Conservation (phyloP, 2,329 filamentous ascomycete genomes). For the Phialophora macrospora region DNA sequence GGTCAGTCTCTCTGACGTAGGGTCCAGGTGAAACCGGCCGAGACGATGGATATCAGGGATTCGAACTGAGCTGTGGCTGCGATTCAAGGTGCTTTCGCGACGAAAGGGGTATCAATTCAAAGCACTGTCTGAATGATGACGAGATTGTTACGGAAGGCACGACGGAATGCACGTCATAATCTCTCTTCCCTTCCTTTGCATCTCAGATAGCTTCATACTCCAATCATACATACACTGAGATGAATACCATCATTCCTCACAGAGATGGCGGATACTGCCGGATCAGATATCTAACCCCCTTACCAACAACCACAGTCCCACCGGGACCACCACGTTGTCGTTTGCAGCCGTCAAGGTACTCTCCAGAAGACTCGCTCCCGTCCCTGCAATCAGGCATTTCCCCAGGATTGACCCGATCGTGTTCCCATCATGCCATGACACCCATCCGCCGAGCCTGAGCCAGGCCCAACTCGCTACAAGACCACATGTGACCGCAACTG, state of each 20-base stretch:
- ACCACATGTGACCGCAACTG: slow-evolving; percentile 75
- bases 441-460: slow-evolving; percentile 77
- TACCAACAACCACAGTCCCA: slow-evolving; percentile 90
- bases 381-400: slow-evolving; percentile 74
- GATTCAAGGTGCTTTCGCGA: not conserved
- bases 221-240: too few relatives aligned
- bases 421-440: slow-evolving; percentile 38
- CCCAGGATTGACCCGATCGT: slow-evolving; percentile 42
- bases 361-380: slow-evolving; percentile 86
- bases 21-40: not conserved
- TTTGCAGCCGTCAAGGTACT: slow-evolving; percentile 95
- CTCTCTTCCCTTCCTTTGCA: too few relatives aligned
- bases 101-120: not conserved
- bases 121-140: not conserved
- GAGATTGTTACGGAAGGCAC: too few relatives aligned
- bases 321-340: slow-evolving; percentile 95
- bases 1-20: not conserved
- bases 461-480: slow-evolving; percentile 72
- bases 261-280: slow-evolving; percentile 3
- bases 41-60: not conserved
- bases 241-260: too few relatives aligned
- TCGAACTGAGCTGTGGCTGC: not conserved
- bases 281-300: slow-evolving; percentile 63
- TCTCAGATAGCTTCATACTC: too few relatives aligned
- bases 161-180: too few relatives aligned